Conservation (phyloP, 2,329 filamentous ascomycete species). For the Pyricularia grisea region DNA sequence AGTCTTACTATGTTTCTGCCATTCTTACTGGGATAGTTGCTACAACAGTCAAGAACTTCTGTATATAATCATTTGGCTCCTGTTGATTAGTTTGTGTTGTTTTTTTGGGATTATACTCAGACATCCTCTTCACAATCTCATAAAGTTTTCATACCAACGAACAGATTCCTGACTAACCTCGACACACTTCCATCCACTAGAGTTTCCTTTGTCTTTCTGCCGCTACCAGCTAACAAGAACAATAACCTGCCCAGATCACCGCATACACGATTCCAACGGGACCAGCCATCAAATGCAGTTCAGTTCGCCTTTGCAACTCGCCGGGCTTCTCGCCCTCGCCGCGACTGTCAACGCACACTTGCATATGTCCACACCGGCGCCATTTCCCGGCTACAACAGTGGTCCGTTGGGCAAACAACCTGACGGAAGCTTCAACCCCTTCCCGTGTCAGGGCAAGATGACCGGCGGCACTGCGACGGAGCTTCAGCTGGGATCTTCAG, state of each 20-base stretch:
- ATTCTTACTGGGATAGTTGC: background rate
- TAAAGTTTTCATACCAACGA: background rate
- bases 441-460: conserved; percentile 66
- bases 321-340: conserved; percentile 40
- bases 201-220: background rate
- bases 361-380: conserved; percentile 57
- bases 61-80: background rate
- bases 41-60: background rate
- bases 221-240: background rate
- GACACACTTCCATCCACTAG: background rate
- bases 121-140: background rate
- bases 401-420: conserved; percentile 52
- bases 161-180: background rate
- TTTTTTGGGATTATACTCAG: background rate
- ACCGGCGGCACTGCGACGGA: conserved; percentile 42
- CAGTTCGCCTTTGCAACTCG: conserved; percentile 19
- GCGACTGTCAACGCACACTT: conserved; percentile 64
- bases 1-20: background rate
- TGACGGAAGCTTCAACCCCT: conserved; percentile 38
- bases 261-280: background rate
- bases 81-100: background rate
- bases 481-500: conserved; percentile 53
- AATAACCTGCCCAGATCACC: background rate
- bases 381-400: conserved; percentile 48
- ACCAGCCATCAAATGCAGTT: conserved; percentile 35